phyloP scores from a whole-genome alignment of 306 rosid genomes.

The Fragaria iinumae region DNA sequence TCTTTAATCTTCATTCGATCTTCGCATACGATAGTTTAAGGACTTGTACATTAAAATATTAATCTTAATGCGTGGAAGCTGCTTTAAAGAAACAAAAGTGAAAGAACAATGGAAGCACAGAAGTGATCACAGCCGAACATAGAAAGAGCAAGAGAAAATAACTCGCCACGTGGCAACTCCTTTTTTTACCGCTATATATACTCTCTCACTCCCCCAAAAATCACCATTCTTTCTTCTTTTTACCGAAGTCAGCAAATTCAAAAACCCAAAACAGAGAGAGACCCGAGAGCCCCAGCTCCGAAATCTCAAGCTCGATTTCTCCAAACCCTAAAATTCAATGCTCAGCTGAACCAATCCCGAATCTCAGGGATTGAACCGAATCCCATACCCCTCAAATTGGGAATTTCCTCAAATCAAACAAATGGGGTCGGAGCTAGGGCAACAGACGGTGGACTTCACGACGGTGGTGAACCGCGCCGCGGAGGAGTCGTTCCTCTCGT shows the following conservation, averaged over 20 bases:
- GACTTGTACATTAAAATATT: no score
- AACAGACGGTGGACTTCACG: constrained; percentile 89
- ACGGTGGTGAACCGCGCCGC: constrained; percentile 75
- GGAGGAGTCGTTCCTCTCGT: constrained; percentile 68
- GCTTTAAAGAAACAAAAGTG: no score
- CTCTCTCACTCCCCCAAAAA: not conserved
- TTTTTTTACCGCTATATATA: not conserved
- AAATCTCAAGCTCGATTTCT: not conserved
- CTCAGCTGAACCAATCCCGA: not conserved
- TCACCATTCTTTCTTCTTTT: not conserved
- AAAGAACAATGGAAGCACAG: no score
- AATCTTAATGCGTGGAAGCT: no score
- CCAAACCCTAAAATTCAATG: not conserved
- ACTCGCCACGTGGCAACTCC: not conserved
- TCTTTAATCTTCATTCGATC: no score
- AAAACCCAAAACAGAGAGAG: constrained; percentile 3
- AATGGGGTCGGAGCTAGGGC: constrained; percentile 96
- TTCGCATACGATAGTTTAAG: no score
- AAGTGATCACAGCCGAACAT: no score
- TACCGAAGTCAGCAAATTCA: not conserved
- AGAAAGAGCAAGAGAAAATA: not conserved
- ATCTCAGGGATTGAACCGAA: not conserved
- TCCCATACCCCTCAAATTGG: not conserved
- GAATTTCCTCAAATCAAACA: not conserved
- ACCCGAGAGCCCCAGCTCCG: not conserved